These are phyloP conservation scores for Geum urbanum DNA, from an alignment of 306 rosid species.

Conservation along the genomic window DNA sequence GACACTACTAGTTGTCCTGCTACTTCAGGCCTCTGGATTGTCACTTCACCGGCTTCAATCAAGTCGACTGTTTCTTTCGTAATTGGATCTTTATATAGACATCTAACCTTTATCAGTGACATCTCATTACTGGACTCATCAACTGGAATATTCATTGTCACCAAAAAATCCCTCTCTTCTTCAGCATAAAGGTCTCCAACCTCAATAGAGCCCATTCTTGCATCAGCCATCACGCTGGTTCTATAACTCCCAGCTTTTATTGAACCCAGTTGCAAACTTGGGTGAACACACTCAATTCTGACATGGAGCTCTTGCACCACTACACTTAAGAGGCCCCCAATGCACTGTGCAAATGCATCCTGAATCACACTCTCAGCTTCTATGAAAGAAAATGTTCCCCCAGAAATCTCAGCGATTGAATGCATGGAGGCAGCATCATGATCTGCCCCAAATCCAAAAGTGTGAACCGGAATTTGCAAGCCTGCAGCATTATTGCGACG, in stretches of 20 bases:
- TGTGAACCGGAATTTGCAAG: conserved; percentile 76
- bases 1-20: conserved; percentile 44
- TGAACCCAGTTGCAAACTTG: conserved; percentile 47
- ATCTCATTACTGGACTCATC: conserved; percentile 46
- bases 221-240: conserved; percentile 42
- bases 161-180: conserved; percentile 85
- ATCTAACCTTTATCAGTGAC: conserved; percentile 55
- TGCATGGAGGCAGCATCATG: conserved; percentile 85
- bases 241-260: conserved; percentile 78
- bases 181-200: conserved; percentile 90
- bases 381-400: conserved; percentile 96
- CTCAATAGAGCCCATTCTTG: conserved; percentile 55
- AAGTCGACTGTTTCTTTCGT: conserved; percentile 56
- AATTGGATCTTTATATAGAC: conserved; percentile 56
- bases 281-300: conserved; percentile 53
- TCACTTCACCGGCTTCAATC: conserved; percentile 50
- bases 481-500: conserved; percentile 39
- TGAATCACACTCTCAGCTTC: conserved; percentile 84
- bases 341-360: conserved; percentile 98
- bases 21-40: conserved; percentile 62
- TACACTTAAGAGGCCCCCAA: conserved; percentile 93
- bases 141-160: conserved; percentile 65
- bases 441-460: conserved; percentile 88
- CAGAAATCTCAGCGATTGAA: conserved; percentile 72
- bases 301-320: conserved; percentile 78